These are phyloP conservation scores for Penicillium sp. DNA, from an alignment of 2,329 filamentous ascomycete species.

Conservation along the genomic window DNA sequence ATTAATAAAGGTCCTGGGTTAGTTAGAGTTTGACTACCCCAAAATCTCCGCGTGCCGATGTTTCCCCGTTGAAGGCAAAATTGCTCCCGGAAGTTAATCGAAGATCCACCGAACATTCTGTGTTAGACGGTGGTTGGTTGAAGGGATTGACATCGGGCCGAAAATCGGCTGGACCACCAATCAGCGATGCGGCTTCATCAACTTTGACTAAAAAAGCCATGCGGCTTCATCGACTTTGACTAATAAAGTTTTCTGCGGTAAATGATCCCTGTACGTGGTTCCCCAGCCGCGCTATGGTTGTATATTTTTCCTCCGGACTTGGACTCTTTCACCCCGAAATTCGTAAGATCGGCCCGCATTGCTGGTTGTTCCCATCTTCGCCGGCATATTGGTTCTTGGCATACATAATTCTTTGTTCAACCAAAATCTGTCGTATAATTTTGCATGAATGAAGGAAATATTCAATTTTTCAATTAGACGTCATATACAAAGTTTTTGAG, in stretches of 20 bases:
- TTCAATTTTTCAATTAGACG: no score
- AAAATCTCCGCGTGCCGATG: conserved; percentile 3
- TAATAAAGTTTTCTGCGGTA: neutral
- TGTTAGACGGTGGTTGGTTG: neutral
- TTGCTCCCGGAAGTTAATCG: conserved; percentile 6
- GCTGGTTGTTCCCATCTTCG: neutral
- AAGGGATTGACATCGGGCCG: neutral
- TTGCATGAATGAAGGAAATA: no score
- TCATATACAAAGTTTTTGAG: neutral
- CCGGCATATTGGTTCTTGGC: neutral
- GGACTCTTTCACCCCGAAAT: neutral
- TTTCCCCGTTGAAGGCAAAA: conserved; percentile 10
- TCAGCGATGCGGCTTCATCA: neutral
- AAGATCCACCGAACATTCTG: conserved; percentile 14
- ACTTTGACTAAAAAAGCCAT: neutral
- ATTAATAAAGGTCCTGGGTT: conserved; percentile 11
- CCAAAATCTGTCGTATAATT: neutral
- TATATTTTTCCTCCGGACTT: conserved; percentile 1
- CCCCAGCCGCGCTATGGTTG: neutral
- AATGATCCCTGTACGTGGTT: neutral
- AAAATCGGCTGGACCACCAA: neutral
- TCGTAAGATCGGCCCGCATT: neutral
- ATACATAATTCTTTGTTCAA: neutral
- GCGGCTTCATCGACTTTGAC: neutral
- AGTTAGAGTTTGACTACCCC: neutral